phyloP scores from a whole-genome alignment of 2,329 filamentous ascomycete species.

The Cercospora janseana region DNA sequence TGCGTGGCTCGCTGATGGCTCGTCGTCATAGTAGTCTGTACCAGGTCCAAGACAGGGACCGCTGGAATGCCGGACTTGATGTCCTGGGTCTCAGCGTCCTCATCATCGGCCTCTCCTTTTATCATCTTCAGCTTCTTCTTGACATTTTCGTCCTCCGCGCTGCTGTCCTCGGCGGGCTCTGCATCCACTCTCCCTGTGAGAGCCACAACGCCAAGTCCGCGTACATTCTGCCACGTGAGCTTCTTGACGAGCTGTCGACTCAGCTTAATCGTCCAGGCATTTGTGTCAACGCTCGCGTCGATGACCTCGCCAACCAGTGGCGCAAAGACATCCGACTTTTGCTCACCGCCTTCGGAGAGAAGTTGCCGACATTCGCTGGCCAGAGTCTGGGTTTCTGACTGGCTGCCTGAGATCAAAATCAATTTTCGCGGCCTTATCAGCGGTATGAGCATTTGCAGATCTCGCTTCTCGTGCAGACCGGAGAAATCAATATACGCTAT shows the following conservation, averaged over 20 bases:
- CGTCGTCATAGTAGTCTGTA: slow-evolving; percentile 66
- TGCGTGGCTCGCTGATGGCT: slow-evolving; percentile 59
- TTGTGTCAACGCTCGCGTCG: slow-evolving; percentile 94
- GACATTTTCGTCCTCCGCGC: slow-evolving; percentile 41
- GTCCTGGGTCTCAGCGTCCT: not conserved
- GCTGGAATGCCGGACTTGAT: slow-evolving; percentile 27
- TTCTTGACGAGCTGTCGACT: slow-evolving; percentile 80
- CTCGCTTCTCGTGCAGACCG: slow-evolving; percentile 88
- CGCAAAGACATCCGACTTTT: slow-evolving; percentile 65
- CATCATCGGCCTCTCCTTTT: slow-evolving; percentile 37
- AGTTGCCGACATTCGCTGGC: slow-evolving; percentile 77
- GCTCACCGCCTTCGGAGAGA: slow-evolving; percentile 39
- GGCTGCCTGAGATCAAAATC: slow-evolving; percentile 80
- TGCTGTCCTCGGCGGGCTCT: slow-evolving; percentile 41
- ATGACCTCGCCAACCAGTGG: slow-evolving; percentile 71
- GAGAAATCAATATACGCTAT: slow-evolving; percentile 90
- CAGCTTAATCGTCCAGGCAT: slow-evolving; percentile 92
- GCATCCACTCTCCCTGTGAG: slow-evolving; percentile 71
- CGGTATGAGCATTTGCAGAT: slow-evolving; percentile 89
- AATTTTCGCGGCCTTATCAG: slow-evolving; percentile 92
- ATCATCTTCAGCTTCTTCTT: slow-evolving; percentile 54
- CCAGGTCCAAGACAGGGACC: slow-evolving; percentile 58
- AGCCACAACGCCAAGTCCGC: slow-evolving; percentile 87
- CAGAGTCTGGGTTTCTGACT: slow-evolving; percentile 73
- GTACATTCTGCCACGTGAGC: slow-evolving; percentile 91